These are phyloP conservation scores for Parmales sp. DNA, from an alignment of 108 stramenopile species.

Conservation along the genomic window DNA sequence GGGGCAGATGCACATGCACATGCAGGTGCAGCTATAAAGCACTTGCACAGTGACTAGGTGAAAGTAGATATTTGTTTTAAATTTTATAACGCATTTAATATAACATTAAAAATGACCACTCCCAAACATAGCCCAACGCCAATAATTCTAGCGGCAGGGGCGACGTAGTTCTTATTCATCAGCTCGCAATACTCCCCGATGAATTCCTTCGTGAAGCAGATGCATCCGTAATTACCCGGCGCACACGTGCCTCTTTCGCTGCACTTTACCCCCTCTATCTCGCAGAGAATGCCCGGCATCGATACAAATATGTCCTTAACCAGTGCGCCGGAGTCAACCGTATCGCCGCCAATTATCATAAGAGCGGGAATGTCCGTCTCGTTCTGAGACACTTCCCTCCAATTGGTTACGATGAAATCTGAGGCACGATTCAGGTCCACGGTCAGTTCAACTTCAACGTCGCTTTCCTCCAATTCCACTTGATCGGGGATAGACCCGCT, in stretches of 20 bases:
- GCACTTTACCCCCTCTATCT: conserved; percentile 30
- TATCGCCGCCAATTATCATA: conserved; percentile 38
- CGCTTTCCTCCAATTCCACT: conserved; percentile 10
- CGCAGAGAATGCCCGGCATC: conserved; percentile 28
- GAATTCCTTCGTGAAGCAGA: conserved; percentile 25
- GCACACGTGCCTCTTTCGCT: conserved; percentile 21
- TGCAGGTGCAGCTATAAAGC: too few species aligned
- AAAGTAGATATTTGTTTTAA: not conserved
- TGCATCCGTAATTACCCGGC: conserved; percentile 25
- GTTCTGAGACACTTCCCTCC: not conserved
- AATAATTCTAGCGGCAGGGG: not conserved
- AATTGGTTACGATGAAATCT: not conserved
- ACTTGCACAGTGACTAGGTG: too few species aligned
- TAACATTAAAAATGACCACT: not conserved
- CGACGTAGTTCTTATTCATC: not conserved
- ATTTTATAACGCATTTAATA: not conserved
- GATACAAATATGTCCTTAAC: conserved; percentile 30
- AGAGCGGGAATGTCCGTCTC: conserved; percentile 26
- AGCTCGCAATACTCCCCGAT: conserved; percentile 29
- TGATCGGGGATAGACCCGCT: not conserved
- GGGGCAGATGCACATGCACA: too few species aligned
- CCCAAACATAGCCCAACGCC: not conserved
- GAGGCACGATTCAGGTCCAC: not conserved
- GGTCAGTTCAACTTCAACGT: not conserved
- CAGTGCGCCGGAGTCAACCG: conserved; percentile 26